Conservation (phyloP, 805 yeast genomes). For the Starmerella cellae region DNA sequence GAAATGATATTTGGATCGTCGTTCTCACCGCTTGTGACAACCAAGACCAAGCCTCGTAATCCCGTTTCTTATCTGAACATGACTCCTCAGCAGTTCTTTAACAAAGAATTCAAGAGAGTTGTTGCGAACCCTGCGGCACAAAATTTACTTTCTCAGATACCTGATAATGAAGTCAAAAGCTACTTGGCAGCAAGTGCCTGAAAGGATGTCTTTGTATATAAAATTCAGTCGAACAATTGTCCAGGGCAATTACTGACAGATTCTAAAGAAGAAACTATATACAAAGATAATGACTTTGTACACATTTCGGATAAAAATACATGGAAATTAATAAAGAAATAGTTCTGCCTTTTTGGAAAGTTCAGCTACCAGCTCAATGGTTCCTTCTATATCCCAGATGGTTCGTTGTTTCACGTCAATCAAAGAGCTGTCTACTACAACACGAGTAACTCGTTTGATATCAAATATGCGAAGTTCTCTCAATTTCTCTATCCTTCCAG, state of each 20-base stretch:
- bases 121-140: neutral
- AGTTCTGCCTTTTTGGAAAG: slow-evolving; percentile 34
- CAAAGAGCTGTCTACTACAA: slow-evolving; percentile 48
- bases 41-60: slow-evolving; percentile 50
- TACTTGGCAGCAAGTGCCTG: neutral
- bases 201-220: too few species aligned
- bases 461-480: slow-evolving; percentile 34
- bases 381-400: slow-evolving; percentile 40
- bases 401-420: slow-evolving; percentile 48
- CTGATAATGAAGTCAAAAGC: neutral
- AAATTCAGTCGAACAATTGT: too few species aligned
- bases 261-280: neutral
- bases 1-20: slow-evolving; percentile 80
- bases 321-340: slow-evolving; percentile 34
- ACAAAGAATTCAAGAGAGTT: slow-evolving; percentile 4
- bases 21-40: slow-evolving; percentile 58
- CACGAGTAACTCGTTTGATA: slow-evolving; percentile 36
- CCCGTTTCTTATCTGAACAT: slow-evolving; percentile 43
- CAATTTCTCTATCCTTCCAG: slow-evolving; percentile 44
- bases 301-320: neutral
- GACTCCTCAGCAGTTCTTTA: slow-evolving; percentile 22
- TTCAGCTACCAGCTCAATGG: slow-evolving; percentile 19
- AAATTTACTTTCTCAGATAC: neutral
- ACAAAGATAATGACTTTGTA: too few species aligned
- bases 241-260: too few species aligned